Evolutionary conservation across 169 alveolate genomes (phyloP).

Genomic region (Eimeria brunetti): DNA sequence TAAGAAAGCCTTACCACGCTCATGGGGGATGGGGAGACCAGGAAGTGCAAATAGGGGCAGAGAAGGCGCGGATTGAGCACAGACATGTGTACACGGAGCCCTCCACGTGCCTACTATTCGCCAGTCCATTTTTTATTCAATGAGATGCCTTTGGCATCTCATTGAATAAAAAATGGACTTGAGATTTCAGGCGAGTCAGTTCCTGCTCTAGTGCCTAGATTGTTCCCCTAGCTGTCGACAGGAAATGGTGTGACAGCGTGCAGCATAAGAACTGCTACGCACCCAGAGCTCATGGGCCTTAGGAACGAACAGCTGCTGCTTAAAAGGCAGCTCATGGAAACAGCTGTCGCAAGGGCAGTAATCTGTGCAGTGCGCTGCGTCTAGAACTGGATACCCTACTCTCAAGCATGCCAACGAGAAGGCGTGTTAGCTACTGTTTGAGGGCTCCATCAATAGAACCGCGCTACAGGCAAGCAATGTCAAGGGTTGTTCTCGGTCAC

Average conservation of each 20-base stretch:
- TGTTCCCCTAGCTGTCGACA: not conserved
- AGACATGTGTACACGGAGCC: not conserved
- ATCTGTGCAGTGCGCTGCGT: not conserved
- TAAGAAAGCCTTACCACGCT: slow-evolving; percentile 85
- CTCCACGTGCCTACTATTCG: not conserved
- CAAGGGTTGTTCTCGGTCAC: not conserved
- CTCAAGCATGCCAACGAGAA: not conserved
- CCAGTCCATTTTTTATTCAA: not conserved
- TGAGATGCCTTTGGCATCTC: no score
- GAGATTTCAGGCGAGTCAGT: not conserved
- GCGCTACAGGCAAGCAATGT: not conserved
- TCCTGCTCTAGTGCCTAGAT: not conserved
- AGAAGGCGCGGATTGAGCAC: not conserved
- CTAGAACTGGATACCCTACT: not conserved
- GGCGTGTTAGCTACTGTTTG: not conserved
- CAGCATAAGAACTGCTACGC: not conserved
- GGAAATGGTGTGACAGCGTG: not conserved
- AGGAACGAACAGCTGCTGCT: not conserved
- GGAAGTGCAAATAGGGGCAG: not conserved
- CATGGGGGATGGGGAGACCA: not conserved
- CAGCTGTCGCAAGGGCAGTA: not conserved
- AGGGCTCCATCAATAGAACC: not conserved
- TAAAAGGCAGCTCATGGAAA: not conserved
- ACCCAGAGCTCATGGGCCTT: not conserved
- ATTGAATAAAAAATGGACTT: not conserved